A percentile compares a stretch with the other conserved stretches of the same genome.
phyloP scores from a whole-genome alignment of 2,329 filamentous ascomycete species.

The Dendryphion nanum region DNA sequence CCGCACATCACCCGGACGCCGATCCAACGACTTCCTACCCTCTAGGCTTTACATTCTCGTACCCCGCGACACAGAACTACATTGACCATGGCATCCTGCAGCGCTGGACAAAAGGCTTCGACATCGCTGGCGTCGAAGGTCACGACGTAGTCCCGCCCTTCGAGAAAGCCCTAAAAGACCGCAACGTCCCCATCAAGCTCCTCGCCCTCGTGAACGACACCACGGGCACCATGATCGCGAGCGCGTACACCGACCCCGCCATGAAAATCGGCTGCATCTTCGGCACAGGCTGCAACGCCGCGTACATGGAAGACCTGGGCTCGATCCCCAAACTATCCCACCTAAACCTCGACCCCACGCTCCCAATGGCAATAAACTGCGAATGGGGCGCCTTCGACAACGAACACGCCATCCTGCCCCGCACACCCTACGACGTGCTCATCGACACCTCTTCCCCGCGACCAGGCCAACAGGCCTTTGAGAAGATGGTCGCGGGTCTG shows the following conservation, averaged over 20 bases:
- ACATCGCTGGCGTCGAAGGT: slow-evolving; percentile 89
- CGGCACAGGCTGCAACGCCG: slow-evolving; percentile 95
- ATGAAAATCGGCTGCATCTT: slow-evolving; percentile 99
- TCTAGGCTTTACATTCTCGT: slow-evolving; percentile 95
- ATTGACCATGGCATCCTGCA: slow-evolving; percentile 92
- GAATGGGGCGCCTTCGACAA: slow-evolving; percentile 98
- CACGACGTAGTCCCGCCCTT: slow-evolving; percentile 88
- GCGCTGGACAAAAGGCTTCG: slow-evolving; percentile 97
- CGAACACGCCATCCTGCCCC: slow-evolving; percentile 82
- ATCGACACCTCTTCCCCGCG: slow-evolving; percentile 91
- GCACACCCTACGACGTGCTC: slow-evolving; percentile 80
- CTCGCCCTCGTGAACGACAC: slow-evolving; percentile 96
- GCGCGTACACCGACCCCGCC: slow-evolving; percentile 87
- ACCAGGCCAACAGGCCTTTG: slow-evolving; percentile 90
- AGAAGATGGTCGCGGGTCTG: slow-evolving; percentile 96
- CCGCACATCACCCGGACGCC: slow-evolving; percentile 73
- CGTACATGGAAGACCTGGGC: slow-evolving; percentile 93
- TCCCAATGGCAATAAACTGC: slow-evolving; percentile 95
- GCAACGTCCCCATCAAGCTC: slow-evolving; percentile 85
- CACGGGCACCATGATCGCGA: slow-evolving; percentile 93
- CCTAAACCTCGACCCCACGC: slow-evolving; percentile 80
- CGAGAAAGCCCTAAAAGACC: slow-evolving; percentile 71
- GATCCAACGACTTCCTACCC: slow-evolving; percentile 67
- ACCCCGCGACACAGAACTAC: slow-evolving; percentile 88
- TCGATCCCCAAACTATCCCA: slow-evolving; percentile 91